Evolutionary conservation across 1,284 basidiomycete species (phyloP).

Genomic region (Laetiporus sulphureus): DNA sequence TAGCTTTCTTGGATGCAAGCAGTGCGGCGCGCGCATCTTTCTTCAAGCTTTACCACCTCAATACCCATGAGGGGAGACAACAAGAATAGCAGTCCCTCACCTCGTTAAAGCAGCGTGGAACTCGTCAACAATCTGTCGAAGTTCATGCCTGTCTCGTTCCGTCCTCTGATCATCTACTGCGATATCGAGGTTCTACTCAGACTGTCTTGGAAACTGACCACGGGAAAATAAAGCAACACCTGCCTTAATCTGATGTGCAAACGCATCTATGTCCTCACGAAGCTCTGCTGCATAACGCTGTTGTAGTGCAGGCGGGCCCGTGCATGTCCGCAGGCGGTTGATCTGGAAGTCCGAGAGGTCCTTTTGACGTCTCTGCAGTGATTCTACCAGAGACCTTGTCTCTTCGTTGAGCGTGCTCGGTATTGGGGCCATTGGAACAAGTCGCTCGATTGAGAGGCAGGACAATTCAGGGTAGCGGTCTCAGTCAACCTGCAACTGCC

Average conservation of each 20-base stretch:
- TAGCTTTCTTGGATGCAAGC: conserved; percentile 61
- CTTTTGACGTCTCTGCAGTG: conserved; percentile 47
- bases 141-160: conserved; percentile 43
- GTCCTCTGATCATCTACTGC: conserved; percentile 62
- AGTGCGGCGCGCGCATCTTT: conserved; percentile 60
- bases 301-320: conserved; percentile 60
- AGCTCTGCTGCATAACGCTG: conserved; percentile 71
- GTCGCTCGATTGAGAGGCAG: too few relatives aligned
- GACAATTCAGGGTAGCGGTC: too few relatives aligned
- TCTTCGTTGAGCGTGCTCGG: conserved; percentile 47
- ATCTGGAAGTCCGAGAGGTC: conserved; percentile 71
- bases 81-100: conserved; percentile 31
- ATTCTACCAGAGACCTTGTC: conserved; percentile 40
- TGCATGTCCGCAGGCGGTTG: conserved; percentile 61
- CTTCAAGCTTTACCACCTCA: conserved; percentile 37
- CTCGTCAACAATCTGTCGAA: conserved; percentile 44
- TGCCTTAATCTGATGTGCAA: conserved; percentile 67
- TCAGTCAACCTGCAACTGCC: too few relatives aligned
- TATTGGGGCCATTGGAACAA: conserved; percentile 71
- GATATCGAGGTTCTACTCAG: conserved; percentile 52
- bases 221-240: conserved; percentile 15
- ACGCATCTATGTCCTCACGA: conserved; percentile 63
- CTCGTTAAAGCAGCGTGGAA: conserved; percentile 38
- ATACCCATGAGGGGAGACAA: neutral
- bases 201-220: conserved; percentile 10